Evolutionary conservation across 2,329 filamentous ascomycete genomes (phyloP), one percentile per base, ranked within the genome.

Genomic region (Clarireedia sp.): DNA sequence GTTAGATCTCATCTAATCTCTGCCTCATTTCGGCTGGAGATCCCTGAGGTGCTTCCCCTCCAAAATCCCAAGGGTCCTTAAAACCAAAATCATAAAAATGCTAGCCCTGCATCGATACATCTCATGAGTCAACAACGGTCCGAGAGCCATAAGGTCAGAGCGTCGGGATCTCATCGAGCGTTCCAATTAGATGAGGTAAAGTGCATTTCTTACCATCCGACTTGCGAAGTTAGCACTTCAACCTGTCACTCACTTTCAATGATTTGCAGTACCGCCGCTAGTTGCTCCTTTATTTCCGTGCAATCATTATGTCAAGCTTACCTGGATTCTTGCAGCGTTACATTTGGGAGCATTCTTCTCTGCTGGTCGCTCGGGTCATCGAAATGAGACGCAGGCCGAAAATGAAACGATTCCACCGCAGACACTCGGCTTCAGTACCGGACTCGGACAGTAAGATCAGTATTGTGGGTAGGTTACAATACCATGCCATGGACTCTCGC

Each of bases 1-100:
- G 40, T 26, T 33, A 58, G 59, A 59, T 61, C 57, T 58, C 59
- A 61, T 58, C 59, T 58, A 58, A 61, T 61, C 57, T 59, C 44
- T 38, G 33, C 8, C 24, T 43, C 37, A 36, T 49, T 43, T 41
- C 45, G 45, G 26, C 44, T 52, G 14, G n/a, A 46, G 16, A 54
- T 21, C 36, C 44, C 29, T 54, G 24, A 36, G 12, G 2, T 6
- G 19, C 12, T 26, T 10, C 17, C 37, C 14, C 21, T 36, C 2
- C n/a, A 40, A 29, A 41, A 41, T 8, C 10, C 8, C 37, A 41
- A 50, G 48, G 48, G 16, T 51, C 26, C 12, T 23, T 16, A 36
- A 8, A 29, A 38, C 26, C 12, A 12, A 45, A 9, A 40, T 36
- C n/a, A 26, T 33, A 2, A 40, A 21, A 17, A 17, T 21, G 23